These are phyloP conservation scores for Lithospermum erythrorhizon DNA, from an alignment of 257 asterid genomes.

Conservation along the genomic window DNA sequence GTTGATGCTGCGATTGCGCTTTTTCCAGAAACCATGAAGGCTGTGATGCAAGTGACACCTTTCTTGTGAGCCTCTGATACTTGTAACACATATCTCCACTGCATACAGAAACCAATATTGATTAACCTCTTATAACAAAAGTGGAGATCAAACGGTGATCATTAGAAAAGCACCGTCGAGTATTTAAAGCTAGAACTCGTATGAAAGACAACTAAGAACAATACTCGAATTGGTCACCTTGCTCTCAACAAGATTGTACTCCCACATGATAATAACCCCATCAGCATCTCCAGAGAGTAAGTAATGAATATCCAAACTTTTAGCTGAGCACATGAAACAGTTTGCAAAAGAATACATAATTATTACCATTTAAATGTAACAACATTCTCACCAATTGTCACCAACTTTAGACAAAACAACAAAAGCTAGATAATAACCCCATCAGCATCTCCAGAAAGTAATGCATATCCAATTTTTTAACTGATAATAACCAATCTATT, in stretches of 20 bases:
- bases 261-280: constrained; percentile 76
- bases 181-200: not conserved
- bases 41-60: constrained; percentile 86
- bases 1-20: constrained; percentile 76
- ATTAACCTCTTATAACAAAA: constrained; percentile 11
- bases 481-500: no score
- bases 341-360: not conserved
- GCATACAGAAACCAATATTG: constrained; percentile 6
- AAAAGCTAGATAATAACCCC: no score
- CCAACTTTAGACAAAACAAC: no score
- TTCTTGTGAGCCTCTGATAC: constrained; percentile 69
- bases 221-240: no score
- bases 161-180: not conserved
- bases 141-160: constrained; percentile 1
- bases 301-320: constrained; percentile 33
- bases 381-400: no score
- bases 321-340: constrained; percentile 7
- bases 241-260: no score
- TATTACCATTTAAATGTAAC: no score
- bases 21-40: constrained; percentile 50
- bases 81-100: constrained; percentile 84
- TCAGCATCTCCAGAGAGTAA: constrained; percentile 91
- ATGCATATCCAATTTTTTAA: no score
- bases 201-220: not conserved
- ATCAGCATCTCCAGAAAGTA: no score